These are phyloP conservation scores for Kwoniella botswanensis DNA, from an alignment of 768 basidiomycete species.

Conservation along the genomic window DNA sequence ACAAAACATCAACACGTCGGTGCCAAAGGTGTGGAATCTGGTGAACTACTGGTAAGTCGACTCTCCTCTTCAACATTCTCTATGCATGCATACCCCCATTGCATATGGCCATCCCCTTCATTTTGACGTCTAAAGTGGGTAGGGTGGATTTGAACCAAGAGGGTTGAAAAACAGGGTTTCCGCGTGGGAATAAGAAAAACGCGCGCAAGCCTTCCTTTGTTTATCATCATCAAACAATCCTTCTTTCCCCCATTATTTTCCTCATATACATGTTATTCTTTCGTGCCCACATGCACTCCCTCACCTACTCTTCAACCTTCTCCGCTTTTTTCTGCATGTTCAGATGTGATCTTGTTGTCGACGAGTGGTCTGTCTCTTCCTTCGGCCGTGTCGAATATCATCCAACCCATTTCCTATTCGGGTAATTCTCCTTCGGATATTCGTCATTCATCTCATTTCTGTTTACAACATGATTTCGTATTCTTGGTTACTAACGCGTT, in stretches of 20 bases:
- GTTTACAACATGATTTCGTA: conserved; percentile 11
- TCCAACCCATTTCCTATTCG: conserved; percentile 21
- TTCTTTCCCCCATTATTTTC: not conserved
- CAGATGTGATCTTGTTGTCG: not conserved
- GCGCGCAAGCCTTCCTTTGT: conserved; percentile 15
- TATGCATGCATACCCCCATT: conserved; percentile 37
- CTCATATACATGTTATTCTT: not conserved
- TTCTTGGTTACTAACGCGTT: not conserved
- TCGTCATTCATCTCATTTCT: conserved; percentile 12
- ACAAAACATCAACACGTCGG: conserved; percentile 53
- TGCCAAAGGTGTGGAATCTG: conserved; percentile 50
- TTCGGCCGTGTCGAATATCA: not conserved
- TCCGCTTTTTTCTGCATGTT: conserved; percentile 1
- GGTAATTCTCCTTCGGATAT: conserved; percentile 9
- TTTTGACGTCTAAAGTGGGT: conserved; percentile 4
- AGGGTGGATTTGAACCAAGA: conserved; percentile 4
- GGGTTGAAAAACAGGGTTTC: conserved; percentile 8
- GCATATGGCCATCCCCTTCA: conserved; percentile 7
- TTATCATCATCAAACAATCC: conserved; percentile 1
- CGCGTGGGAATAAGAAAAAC: conserved; percentile 12
- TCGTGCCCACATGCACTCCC: not conserved
- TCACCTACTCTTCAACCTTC: not conserved
- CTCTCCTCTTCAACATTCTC: conserved; percentile 33
- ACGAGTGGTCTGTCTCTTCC: not conserved
- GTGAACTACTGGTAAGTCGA: conserved; percentile 51